Evolutionary conservation across 495 filamentous ascomycete species (phyloP), one percentile per base, ranked within the genome.

Genomic region (Choiromyces venosus): DNA sequence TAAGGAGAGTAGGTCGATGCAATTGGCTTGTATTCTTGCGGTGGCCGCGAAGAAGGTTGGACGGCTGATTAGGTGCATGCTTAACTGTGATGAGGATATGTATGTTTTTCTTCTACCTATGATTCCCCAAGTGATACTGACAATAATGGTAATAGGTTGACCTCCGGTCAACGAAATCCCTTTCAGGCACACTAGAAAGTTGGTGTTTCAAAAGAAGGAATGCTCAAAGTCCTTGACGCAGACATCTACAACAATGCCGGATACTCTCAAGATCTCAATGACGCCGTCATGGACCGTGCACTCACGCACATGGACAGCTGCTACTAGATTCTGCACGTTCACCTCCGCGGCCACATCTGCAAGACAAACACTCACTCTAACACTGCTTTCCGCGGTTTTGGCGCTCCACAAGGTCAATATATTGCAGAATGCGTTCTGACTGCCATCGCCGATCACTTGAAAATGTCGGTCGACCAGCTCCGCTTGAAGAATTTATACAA

Each of bases 41-140:
- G 81, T 84, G 69, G 83, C 83, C 3, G 83, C 83, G 10, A 84
- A 83, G 74, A 84, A 84, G 75, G 73, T 75, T 46, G 80, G 82
- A 5, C 66, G 83, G 39, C 83, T 83, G 9, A 79, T 83, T 66
- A 75, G 83, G n/a, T 76, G 82, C 25, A 84, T 84, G 83, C 74
- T 84, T 19, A 84, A 83, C 64, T 76, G 83, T 56, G 83, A 84
- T 65, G 83, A 84, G 64, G 83, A 84, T 67, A 84, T 84, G 83
- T 81, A 79, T 72, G 83, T 82, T 56, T 80, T 69, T 16, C 77
- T 73, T 10, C 4, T 14, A 33, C 21, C 33, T 29, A 37, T 29
- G 29, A 5, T 9, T 19, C 46, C 10, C 33, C 7, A 6, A 10
- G 21, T 10, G 36, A 19, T 73, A 18, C n/a, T 39, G 52, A 52